Base-by-base conservation (phyloP, 805 yeast species). In the Isabelozyma rhagii region DNA sequence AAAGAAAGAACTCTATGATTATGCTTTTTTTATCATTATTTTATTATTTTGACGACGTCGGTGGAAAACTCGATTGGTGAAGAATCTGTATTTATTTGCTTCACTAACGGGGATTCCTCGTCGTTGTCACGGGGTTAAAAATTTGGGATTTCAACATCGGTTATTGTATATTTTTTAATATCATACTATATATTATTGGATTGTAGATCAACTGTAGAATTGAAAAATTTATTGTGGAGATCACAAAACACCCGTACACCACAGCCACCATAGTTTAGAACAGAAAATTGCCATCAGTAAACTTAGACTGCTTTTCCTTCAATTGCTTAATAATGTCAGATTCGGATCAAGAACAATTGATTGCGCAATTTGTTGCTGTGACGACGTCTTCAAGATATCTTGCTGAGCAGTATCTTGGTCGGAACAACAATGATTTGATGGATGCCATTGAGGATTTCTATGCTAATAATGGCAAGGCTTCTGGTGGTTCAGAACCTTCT, bases 141-240 rank as follows among this genome's bases (percentile, higher is more conserved):
- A 61, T 31, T 58, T 67, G 77, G 78, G 78, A 73, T 72, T 72
- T 74, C 78, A 74, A 74, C 78, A 74, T 74, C 78, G 77, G 78
- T 69, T 64, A 57, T 58, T 58, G 59, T 55, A 59, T 51, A 56
- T 46, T 51, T 42, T 43, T 46, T 43, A 47, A 44, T 41, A 31
- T 29, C 34, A 41, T 8, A n/a, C 46, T 45, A 45, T 31, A 31
- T 31, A 31, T 31, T 31, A 31, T 13, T 31, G 10, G n/a, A 13
- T 4, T 31, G 36, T 31, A 31, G 36, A 8, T 13, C n/a, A 8
- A 13, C 8, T 31, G n/a, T 29, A 29, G 10, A 10, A 2, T 29
- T 29, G 34, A 10, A 29, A 8, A 29, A 10, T 29, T 29, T 8
- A 8, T 15, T 15, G 17, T 15, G 17, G n/a, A n/a, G n/a, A 15